Evolutionary conservation across 768 basidiomycete genomes (phyloP), one percentile per base, ranked within the genome.

Genomic region (Lactifluus piperatus): DNA sequence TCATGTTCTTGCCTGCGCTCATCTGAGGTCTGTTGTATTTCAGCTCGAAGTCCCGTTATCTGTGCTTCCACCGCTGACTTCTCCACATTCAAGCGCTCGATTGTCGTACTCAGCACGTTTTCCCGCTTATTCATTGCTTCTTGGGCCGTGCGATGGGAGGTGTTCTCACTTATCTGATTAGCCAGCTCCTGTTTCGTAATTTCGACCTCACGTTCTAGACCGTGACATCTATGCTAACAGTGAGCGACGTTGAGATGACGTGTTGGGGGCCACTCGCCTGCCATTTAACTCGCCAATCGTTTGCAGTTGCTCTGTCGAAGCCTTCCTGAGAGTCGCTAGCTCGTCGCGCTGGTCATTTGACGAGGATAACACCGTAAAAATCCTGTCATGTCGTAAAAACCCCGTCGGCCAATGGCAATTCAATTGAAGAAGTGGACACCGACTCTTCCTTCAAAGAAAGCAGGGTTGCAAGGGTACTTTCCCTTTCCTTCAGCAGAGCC

Each of bases 381-480:
- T 53, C 47, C 62, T 63, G 29, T 5, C 11, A 41, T 20, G 22
- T 2, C 24, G 27, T 20, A 43, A 43, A 16, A 22, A 5, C 37
- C 49, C 39, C 14, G 32, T 4, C 13, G 13, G 20, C 18, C 26
- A 20, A 27, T 9, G 9, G 5, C 11, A 4, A 37, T 34, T 8
- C n/a, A 13, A 34, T 34, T 32, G 36, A 11, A 18, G 11, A 48
- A 26, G 34, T 18, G 34, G 30, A 51, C n/a, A 59, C 64, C 44
- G 29, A 64, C 64, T 64, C 64, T 9, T 63, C 50, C 51, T 63
- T 64, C 26, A 59, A 29, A 7, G 50, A 51, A 44, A 45, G 49
- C 8, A 63, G 37, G 4, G 57, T 41, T 11, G 47, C 24, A 14
- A 48, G n/a, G 14, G 44, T 55, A 27, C 14, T 56, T 32, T 37